Evolutionary conservation across 495 filamentous ascomycete genomes (phyloP), one percentile per base, ranked within the genome.

Genomic region (Penicillium taxi): DNA sequence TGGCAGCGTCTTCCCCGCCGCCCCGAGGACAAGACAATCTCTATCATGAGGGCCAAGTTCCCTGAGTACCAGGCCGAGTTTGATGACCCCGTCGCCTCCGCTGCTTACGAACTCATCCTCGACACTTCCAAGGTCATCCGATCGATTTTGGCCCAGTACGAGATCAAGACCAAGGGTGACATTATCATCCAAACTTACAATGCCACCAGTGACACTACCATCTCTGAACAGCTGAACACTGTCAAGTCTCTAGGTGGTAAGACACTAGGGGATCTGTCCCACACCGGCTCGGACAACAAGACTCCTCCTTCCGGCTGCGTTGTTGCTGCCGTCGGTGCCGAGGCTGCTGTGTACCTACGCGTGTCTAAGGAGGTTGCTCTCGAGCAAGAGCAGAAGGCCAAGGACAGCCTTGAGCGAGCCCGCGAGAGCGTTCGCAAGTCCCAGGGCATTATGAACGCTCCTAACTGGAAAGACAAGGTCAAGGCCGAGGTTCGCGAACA

Each of bases 1-100:
- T 87, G 83, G 83, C 84, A 86, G 56, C 75, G 83, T 18, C 73
- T 90, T 4, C 84, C 84, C 17, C 72, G 76, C 36, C 64, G 77
- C 32, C 68, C 68, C 20, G 67, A 63, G 9, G 82, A 86, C 52
- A 61, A 64, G 37, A 82, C 78, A 4, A 59, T 66, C 21, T 78
- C 79, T 1, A 82, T 89, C 56, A 80, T 81, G 65, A 61, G 75
- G 24, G 81, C 84, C 22, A 50, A 59, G 22, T 87, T 78, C 56
- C 84, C 84, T 22, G 62, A 64, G 20, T 77, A 64, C 43, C 62
- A 66, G 20, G 38, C 63, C 1, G 61, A 67, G 32, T 63, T 85
- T 27, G 65, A 84, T 38, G 73, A 81, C 45, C 58, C 66, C 2
- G 59, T 63, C 6, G 74, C 78, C 6, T 77, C 74, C 34, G 60